Conservation (phyloP, 2,329 filamentous ascomycete species). For the Aureobasidium sp. region DNA sequence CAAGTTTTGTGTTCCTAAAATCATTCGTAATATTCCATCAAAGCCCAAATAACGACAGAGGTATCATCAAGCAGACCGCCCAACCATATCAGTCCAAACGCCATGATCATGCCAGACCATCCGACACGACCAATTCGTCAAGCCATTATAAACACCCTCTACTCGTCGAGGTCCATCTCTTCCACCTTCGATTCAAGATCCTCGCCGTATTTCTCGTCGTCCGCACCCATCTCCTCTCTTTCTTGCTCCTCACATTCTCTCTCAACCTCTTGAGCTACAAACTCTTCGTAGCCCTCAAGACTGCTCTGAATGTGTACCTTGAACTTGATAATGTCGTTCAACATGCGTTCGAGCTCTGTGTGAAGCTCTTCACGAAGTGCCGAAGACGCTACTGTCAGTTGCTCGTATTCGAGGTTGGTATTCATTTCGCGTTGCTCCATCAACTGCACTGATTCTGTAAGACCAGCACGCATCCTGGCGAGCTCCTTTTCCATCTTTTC, state of each 20-base stretch:
- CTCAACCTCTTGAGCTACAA: slow-evolving; percentile 90
- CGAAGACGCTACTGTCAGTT: slow-evolving; percentile 77
- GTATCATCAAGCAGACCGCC: slow-evolving; percentile 7
- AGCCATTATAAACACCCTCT: background rate
- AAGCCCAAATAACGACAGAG: background rate
- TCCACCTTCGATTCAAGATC: slow-evolving; percentile 1
- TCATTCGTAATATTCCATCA: background rate
- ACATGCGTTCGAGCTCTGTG: slow-evolving; percentile 88
- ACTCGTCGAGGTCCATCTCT: slow-evolving; percentile 14
- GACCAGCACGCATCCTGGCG: slow-evolving; percentile 78
- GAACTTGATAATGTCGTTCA: slow-evolving; percentile 97
- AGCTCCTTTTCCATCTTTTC: slow-evolving; percentile 99
- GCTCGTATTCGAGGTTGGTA: slow-evolving; percentile 94
- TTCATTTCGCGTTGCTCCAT: slow-evolving; percentile 96
- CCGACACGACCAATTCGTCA: background rate
- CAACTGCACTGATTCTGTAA: slow-evolving; percentile 80
- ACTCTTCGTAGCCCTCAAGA: slow-evolving; percentile 88
- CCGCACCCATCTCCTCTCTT: slow-evolving; percentile 19
- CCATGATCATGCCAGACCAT: background rate
- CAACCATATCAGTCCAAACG: background rate
- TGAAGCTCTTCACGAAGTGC: slow-evolving; percentile 93
- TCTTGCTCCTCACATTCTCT: slow-evolving; percentile 47
- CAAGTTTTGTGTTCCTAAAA: background rate
- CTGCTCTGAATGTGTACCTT: slow-evolving; percentile 94
- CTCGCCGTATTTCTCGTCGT: slow-evolving; percentile 9